Evolutionary conservation across 768 basidiomycete genomes (phyloP).

Genomic region (Daedalea quercina): DNA sequence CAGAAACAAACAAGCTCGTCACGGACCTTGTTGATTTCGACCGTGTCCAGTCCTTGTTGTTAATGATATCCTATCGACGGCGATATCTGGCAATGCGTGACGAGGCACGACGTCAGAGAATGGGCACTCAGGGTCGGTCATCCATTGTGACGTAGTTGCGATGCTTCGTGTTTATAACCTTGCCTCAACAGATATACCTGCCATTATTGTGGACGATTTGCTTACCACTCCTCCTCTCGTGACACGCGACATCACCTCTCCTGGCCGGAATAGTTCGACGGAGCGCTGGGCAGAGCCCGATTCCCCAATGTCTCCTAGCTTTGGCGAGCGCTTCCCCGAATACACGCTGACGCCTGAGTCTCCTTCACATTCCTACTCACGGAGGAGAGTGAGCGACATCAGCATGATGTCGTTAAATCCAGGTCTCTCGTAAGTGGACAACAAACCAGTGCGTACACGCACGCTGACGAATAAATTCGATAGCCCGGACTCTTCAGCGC

Average conservation of each 20-base stretch:
- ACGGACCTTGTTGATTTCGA: slow-evolving; percentile 82
- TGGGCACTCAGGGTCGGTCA: slow-evolving; percentile 35
- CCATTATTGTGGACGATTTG: slow-evolving; percentile 59
- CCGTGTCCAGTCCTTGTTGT: slow-evolving; percentile 73
- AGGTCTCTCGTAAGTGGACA: slow-evolving; percentile 39
- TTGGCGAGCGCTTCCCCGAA: slow-evolving; percentile 33
- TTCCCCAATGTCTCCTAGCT: slow-evolving; percentile 32
- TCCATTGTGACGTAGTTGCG: neutral
- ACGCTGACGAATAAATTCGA: too few species aligned
- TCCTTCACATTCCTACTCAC: slow-evolving; percentile 37
- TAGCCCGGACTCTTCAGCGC: slow-evolving; percentile 23
- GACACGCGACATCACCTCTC: slow-evolving; percentile 51
- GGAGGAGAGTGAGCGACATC: slow-evolving; percentile 51
- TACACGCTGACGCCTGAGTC: slow-evolving; percentile 40
- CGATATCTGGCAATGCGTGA: slow-evolving; percentile 53
- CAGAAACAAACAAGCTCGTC: slow-evolving; percentile 73
- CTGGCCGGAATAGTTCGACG: slow-evolving; percentile 16
- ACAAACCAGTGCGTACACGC: neutral
- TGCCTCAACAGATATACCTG: slow-evolving; percentile 52
- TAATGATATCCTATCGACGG: slow-evolving; percentile 66
- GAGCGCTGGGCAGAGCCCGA: slow-evolving; percentile 15
- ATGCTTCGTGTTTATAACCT: too few species aligned
- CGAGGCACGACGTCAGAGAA: slow-evolving; percentile 27
- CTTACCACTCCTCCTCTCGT: slow-evolving; percentile 41
- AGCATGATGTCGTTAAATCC: slow-evolving; percentile 53